Percentiles rank a stretch among this genome's conserved stretches.
phyloP scores from a whole-genome alignment of 2,329 filamentous ascomycete species.

The Fusarium redolens region DNA sequence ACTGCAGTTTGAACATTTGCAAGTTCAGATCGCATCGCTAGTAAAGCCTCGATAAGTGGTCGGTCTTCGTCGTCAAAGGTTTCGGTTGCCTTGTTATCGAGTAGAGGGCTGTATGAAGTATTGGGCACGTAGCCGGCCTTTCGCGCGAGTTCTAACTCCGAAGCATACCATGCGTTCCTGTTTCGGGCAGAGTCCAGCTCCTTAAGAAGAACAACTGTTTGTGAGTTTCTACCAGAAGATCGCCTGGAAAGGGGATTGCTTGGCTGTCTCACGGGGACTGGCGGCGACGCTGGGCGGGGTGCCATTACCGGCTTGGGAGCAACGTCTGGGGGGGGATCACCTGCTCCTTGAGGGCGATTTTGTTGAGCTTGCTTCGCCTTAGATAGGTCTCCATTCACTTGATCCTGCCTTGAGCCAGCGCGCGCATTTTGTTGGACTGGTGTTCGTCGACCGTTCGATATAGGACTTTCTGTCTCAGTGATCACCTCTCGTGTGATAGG shows the following conservation, averaged over 20 bases:
- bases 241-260: constrained; percentile 70
- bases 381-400: constrained; percentile 42
- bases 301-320: constrained; percentile 51
- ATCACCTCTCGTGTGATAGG: constrained; percentile 53
- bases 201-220: constrained; percentile 81
- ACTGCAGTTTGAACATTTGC: constrained; percentile 90
- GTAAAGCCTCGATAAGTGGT: constrained; percentile 88
- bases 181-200: constrained; percentile 88
- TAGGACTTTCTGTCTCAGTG: constrained; percentile 62
- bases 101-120: constrained; percentile 73
- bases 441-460: constrained; percentile 71
- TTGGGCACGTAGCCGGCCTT: constrained; percentile 88
- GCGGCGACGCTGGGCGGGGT: constrained; percentile 66
- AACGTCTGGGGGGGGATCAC: constrained; percentile 75
- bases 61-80: constrained; percentile 92
- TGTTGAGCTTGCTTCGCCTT: constrained; percentile 51
- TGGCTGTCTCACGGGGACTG: constrained; percentile 66
- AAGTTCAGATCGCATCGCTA: constrained; percentile 91
- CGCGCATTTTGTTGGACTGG: constrained; percentile 64
- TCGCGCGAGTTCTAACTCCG: constrained; percentile 89
- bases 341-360: constrained; percentile 68
- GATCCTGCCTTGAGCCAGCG: constrained; percentile 53
- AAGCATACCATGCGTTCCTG: constrained; percentile 96
- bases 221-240: constrained; percentile 70
- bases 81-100: constrained; percentile 82